Evolutionary conservation across 371 early-diverging fungal genomes (phyloP).

Genomic region (Saksenaea oblongispora): DNA sequence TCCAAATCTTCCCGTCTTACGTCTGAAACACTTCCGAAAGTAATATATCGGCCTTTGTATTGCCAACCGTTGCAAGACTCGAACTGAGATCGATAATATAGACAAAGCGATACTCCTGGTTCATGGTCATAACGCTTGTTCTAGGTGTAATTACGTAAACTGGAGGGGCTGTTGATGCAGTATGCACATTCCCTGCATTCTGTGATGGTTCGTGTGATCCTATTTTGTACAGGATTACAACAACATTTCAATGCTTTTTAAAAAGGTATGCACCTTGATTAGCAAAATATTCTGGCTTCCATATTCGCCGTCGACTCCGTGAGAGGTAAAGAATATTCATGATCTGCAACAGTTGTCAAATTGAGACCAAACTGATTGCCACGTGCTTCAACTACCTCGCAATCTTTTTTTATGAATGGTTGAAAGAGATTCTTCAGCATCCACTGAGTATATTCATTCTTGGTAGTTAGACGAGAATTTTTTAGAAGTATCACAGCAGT

Average conservation of each 20-base stretch:
- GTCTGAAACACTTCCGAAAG: slow-evolving; percentile 60
- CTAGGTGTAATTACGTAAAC: slow-evolving; percentile 61
- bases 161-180: slow-evolving; percentile 3
- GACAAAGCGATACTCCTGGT: slow-evolving; percentile 65
- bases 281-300: slow-evolving; percentile 28
- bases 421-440: slow-evolving; percentile 43
- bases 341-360: slow-evolving; percentile 13
- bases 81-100: slow-evolving; percentile 77
- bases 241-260: neutral
- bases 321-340: slow-evolving; percentile 43
- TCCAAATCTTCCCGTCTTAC: slow-evolving; percentile 27
- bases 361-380: neutral
- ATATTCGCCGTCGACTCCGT: slow-evolving; percentile 36
- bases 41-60: slow-evolving; percentile 53
- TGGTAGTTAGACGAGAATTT: slow-evolving; percentile 35
- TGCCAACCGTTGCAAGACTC: slow-evolving; percentile 72
- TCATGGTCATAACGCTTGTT: slow-evolving; percentile 63
- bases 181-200: neutral
- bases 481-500: slow-evolving; percentile 44
- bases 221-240: neutral
- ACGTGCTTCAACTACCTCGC: slow-evolving; percentile 26
- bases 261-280: neutral
- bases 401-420: slow-evolving; percentile 31
- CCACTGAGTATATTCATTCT: slow-evolving; percentile 54
- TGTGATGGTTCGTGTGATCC: slow-evolving; percentile 10